Conservation (phyloP, 257 asterid species). For the Solanum sejunctum region DNA sequence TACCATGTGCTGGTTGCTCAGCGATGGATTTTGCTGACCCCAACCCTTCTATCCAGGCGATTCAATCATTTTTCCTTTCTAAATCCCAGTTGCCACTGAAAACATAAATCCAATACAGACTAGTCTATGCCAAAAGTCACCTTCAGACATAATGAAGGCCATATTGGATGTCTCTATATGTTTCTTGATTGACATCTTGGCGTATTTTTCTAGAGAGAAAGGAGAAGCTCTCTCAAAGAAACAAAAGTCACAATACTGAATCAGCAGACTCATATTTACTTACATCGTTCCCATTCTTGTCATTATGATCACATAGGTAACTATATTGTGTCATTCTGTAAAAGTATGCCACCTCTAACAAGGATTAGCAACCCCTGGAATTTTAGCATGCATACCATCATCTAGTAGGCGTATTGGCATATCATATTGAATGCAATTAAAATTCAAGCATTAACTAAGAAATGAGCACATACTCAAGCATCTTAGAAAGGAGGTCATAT, state of each 20-base stretch:
- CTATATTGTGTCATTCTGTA: not conserved
- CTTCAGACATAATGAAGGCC: not conserved
- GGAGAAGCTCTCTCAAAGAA: not conserved
- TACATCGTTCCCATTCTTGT: not conserved
- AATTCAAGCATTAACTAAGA: constrained; percentile 2
- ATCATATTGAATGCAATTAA: not conserved
- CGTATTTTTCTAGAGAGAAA: not conserved
- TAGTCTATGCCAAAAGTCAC: not conserved
- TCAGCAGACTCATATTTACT: not conserved
- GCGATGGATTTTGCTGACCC: too few species aligned
- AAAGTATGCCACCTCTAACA: not conserved
- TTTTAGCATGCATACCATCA: not conserved
- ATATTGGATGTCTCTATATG: not conserved
- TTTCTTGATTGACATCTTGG: not conserved
- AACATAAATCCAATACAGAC: not conserved
- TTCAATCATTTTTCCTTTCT: not conserved
- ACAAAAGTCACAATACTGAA: not conserved
- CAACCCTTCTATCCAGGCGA: not conserved
- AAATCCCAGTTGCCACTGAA: not conserved
- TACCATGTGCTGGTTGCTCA: too few species aligned
- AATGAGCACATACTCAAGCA: constrained; percentile 79
- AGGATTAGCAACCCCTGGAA: not conserved
- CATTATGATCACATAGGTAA: not conserved
- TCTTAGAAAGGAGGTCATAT: constrained; percentile 85
- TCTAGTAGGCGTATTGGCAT: not conserved